Evolutionary conservation across 495 filamentous ascomycete species (phyloP).

Genomic region (Penicillium cataractarum): DNA sequence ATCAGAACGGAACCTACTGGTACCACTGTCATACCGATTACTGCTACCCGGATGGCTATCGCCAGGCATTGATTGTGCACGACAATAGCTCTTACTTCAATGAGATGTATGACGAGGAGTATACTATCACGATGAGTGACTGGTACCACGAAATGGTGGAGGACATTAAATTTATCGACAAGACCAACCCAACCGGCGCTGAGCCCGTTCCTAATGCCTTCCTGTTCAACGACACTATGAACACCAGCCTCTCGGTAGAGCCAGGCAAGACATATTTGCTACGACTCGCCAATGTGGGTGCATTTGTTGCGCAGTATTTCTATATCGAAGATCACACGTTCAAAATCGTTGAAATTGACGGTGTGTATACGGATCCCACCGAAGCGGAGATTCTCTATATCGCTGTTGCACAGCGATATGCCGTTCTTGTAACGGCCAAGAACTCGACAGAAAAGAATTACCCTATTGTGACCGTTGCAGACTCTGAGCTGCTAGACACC

Average conservation of each 20-base stretch:
- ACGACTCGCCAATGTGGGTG: conserved; percentile 74
- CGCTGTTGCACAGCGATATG: conserved; percentile 70
- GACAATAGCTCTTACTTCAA: conserved; percentile 64
- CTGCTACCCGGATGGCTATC: conserved; percentile 77
- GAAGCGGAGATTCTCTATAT: conserved; percentile 67
- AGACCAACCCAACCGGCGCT: conserved; percentile 55
- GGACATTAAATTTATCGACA: conserved; percentile 51
- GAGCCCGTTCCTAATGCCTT: conserved; percentile 57
- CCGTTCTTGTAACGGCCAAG: conserved; percentile 67
- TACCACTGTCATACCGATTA: conserved; percentile 73
- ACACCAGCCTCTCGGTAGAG: conserved; percentile 60
- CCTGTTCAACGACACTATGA: conserved; percentile 60
- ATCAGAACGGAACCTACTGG: conserved; percentile 81
- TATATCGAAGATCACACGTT: conserved; percentile 75
- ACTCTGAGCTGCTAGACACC: conserved; percentile 36
- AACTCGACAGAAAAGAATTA: conserved; percentile 67
- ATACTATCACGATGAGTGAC: conserved; percentile 66
- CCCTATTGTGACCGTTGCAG: conserved; percentile 56
- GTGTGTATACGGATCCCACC: conserved; percentile 57
- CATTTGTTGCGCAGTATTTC: conserved; percentile 76
- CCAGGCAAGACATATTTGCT: conserved; percentile 82
- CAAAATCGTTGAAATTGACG: conserved; percentile 59
- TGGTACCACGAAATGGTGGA: conserved; percentile 60
- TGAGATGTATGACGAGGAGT: conserved; percentile 67
- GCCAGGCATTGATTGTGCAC: conserved; percentile 71